phyloP scores from a whole-genome alignment of 352 stramenopile genomes.

The Phytophthora tentaculata region DNA sequence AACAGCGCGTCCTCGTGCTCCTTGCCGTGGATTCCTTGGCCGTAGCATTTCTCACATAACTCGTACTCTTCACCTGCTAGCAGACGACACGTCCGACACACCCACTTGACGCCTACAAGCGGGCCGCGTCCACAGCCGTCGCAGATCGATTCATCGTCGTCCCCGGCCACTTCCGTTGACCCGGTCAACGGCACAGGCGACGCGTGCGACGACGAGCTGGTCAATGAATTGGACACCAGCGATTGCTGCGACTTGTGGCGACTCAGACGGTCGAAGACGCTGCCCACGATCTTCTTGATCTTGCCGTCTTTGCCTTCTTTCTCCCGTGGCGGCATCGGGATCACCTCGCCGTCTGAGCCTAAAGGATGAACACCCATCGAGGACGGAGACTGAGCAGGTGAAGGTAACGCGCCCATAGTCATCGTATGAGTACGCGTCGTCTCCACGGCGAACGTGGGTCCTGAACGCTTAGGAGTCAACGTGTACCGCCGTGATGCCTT shows the following conservation, averaged over 20 bases:
- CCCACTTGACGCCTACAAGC: constrained; percentile 61
- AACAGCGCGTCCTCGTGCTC: constrained; percentile 72
- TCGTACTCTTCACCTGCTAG: constrained; percentile 59
- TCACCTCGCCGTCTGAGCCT: constrained; percentile 31
- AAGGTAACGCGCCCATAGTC: constrained; percentile 42
- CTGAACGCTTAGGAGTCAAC: constrained; percentile 39
- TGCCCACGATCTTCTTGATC: constrained; percentile 85
- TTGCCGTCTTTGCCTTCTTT: constrained; percentile 60
- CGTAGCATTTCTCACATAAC: constrained; percentile 81
- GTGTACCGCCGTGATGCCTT: constrained; percentile 44
- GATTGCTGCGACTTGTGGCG: constrained; percentile 65
- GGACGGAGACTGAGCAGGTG: constrained; percentile 37
- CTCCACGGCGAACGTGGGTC: constrained; percentile 40
- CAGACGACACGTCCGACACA: constrained; percentile 66
- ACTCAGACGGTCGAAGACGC: constrained; percentile 70
- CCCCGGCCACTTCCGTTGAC: constrained; percentile 21
- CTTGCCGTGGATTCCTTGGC: constrained; percentile 71
- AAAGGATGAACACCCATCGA: constrained; percentile 26
- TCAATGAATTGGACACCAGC: constrained; percentile 16
- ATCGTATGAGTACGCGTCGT: constrained; percentile 40
- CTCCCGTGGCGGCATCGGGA: constrained; percentile 28
- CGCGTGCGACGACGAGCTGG: constrained; percentile 26
- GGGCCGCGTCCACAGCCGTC: constrained; percentile 69
- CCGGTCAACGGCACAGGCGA: constrained; percentile 26
- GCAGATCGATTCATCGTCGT: constrained; percentile 66